These are phyloP conservation scores for Phlebopus sp. DNA, from an alignment of 1,284 basidiomycete genomes.

Conservation along the genomic window DNA sequence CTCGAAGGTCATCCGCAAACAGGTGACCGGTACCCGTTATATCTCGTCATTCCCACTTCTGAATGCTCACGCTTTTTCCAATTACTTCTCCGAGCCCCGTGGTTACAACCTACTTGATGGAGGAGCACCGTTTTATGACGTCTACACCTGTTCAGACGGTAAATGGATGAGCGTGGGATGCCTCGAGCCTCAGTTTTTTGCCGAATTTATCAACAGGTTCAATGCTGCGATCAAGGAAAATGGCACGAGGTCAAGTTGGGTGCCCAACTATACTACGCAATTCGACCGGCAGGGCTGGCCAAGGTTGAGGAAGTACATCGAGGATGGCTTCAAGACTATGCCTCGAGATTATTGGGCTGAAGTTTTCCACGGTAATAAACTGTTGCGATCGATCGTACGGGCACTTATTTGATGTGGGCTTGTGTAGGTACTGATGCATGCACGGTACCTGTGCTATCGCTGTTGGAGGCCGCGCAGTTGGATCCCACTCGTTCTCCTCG, in stretches of 20 bases:
- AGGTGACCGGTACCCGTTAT: conserved; percentile 81
- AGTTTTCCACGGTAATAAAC: conserved; percentile 57
- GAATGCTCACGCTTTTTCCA: conserved; percentile 39
- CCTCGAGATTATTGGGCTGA: conserved; percentile 69
- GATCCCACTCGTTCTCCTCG: conserved; percentile 34
- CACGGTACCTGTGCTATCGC: conserved; percentile 69
- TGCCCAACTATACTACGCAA: conserved; percentile 52
- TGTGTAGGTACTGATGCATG: conserved; percentile 70
- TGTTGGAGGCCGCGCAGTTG: conserved; percentile 53
- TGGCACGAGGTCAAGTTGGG: conserved; percentile 47
- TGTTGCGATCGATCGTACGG: not conserved
- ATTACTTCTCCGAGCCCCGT: conserved; percentile 44
- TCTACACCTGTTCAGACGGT: conserved; percentile 73
- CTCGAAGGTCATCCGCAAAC: not conserved
- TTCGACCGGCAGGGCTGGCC: conserved; percentile 58
- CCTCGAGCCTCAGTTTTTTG: conserved; percentile 70
- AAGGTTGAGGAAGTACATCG: conserved; percentile 54
- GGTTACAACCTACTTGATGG: conserved; percentile 71
- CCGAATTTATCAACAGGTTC: conserved; percentile 57
- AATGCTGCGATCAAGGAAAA: conserved; percentile 45
- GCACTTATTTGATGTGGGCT: not conserved
- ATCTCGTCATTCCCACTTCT: conserved; percentile 70
- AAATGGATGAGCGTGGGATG: conserved; percentile 77
- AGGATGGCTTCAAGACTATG: conserved; percentile 58
- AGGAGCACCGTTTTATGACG: conserved; percentile 75